Percentiles rank a stretch among this genome's conserved stretches.
Evolutionary conservation across 306 rosid species (phyloP).

Genomic region (Lathyrus oleraceus): DNA sequence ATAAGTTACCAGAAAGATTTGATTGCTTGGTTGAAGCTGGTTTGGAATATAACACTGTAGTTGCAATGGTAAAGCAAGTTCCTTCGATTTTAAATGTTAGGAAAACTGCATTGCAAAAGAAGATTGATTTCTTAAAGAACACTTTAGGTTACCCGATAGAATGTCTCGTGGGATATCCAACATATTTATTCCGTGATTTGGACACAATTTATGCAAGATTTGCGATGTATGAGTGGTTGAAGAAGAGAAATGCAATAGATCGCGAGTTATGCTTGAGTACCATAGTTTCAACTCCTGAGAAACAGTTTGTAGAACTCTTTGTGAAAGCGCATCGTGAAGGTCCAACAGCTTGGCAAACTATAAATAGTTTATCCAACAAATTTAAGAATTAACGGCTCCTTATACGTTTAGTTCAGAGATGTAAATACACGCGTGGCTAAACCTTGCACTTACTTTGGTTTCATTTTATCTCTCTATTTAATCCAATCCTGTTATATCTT

Average conservation of each 20-base stretch:
- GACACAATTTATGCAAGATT: slow-evolving; percentile 54
- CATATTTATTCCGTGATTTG: slow-evolving; percentile 61
- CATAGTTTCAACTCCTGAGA: slow-evolving; percentile 57
- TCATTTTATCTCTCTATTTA: not conserved
- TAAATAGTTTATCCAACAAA: slow-evolving; percentile 40
- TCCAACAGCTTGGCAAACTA: slow-evolving; percentile 56
- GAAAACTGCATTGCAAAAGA: slow-evolving; percentile 54
- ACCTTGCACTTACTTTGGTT: slow-evolving; percentile 13
- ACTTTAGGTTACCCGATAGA: slow-evolving; percentile 65
- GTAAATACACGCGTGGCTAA: not conserved
- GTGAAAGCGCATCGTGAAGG: slow-evolving; percentile 78
- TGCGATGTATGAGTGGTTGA: slow-evolving; percentile 71
- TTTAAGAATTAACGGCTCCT: slow-evolving; percentile 27
- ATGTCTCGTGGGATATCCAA: slow-evolving; percentile 53
- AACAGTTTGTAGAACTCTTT: slow-evolving; percentile 55
- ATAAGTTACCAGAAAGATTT: slow-evolving; percentile 78
- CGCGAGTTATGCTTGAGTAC: slow-evolving; percentile 59
- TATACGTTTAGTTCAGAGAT: slow-evolving; percentile 13
- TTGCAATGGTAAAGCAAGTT: slow-evolving; percentile 51
- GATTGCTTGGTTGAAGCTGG: slow-evolving; percentile 83
- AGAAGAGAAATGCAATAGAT: slow-evolving; percentile 56
- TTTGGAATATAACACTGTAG: slow-evolving; percentile 59
- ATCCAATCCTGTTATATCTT: too few relatives aligned
- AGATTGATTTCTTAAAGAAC: slow-evolving; percentile 55
- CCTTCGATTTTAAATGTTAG: slow-evolving; percentile 66